Conservation (phyloP, 2,329 filamentous ascomycete species). For the Lachnellula willkommii region DNA sequence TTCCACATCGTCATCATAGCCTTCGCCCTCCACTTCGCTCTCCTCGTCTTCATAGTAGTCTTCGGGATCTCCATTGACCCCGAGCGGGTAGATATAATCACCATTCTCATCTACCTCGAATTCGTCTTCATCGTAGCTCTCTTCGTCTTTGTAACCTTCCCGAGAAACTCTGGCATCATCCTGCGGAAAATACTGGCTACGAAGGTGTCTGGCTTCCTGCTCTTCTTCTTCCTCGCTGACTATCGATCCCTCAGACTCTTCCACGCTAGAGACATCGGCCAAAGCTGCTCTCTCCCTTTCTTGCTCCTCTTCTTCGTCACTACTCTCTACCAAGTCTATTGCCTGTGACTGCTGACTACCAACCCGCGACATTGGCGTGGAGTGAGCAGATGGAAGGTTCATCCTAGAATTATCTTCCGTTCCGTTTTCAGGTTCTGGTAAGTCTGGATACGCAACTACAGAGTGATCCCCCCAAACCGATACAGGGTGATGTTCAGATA, state of each 20-base stretch:
- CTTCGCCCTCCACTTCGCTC: conserved; percentile 14
- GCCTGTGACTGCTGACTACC: conserved; percentile 21
- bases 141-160: conserved; percentile 6
- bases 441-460: conserved; percentile 19
- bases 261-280: neutral
- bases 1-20: conserved; percentile 12
- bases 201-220: conserved; percentile 1
- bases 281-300: neutral
- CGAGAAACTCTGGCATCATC: neutral
- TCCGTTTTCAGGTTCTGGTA: conserved; percentile 3
- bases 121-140: conserved; percentile 12
- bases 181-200: neutral
- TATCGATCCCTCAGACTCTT: conserved; percentile 14
- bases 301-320: conserved; percentile 10
- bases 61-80: conserved; percentile 21
- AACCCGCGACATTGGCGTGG: conserved; percentile 19
- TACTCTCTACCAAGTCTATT: conserved; percentile 25
- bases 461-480: conserved; percentile 4
- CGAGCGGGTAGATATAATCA: conserved; percentile 14
- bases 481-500: neutral
- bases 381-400: neutral
- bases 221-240: conserved; percentile 1
- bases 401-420: neutral
- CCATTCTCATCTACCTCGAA: conserved; percentile 22
- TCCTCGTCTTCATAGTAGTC: conserved; percentile 27